Evolutionary conservation across 2,329 filamentous ascomycete genomes (phyloP).

Genomic region (Paracorniculantispora psalliotae): DNA sequence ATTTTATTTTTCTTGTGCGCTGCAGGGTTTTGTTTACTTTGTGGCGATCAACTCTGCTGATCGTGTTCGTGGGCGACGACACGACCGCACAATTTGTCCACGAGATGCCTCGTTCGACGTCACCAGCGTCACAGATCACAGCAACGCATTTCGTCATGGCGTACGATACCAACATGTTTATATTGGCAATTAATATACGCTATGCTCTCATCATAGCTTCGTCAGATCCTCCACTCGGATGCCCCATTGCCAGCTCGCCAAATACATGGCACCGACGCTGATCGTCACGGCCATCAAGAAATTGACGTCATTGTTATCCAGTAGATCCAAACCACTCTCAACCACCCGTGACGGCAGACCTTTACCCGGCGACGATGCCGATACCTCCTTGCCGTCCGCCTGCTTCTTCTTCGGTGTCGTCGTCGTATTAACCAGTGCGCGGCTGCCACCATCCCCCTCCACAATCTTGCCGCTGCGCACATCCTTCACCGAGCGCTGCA

Average conservation of each 20-base stretch:
- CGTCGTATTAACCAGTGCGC: constrained; percentile 44
- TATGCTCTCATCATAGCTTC: not conserved
- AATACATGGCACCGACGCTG: constrained; percentile 71
- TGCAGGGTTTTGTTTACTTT: not conserved
- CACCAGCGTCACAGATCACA: not conserved
- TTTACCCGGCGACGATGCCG: constrained; percentile 33
- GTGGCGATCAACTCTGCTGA: not conserved
- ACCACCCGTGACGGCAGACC: constrained; percentile 57
- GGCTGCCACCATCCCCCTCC: constrained; percentile 72
- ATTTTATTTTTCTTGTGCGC: not conserved
- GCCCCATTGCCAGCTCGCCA: constrained; percentile 57
- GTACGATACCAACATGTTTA: not conserved
- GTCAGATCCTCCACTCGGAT: constrained; percentile 43
- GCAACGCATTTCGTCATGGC: not conserved
- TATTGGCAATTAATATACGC: not conserved
- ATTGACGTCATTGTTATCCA: constrained; percentile 97
- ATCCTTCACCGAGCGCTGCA: constrained; percentile 85
- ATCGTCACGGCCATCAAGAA: constrained; percentile 81
- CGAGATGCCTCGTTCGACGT: not conserved
- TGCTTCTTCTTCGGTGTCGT: constrained; percentile 32
- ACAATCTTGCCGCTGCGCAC: constrained; percentile 80
- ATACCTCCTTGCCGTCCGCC: constrained; percentile 36
- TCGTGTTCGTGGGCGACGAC: not conserved
- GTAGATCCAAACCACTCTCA: constrained; percentile 64
- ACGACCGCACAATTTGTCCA: not conserved